These are phyloP conservation scores for Aspergillus hancockii DNA, from an alignment of 495 filamentous ascomycete genomes.

Conservation along the genomic window DNA sequence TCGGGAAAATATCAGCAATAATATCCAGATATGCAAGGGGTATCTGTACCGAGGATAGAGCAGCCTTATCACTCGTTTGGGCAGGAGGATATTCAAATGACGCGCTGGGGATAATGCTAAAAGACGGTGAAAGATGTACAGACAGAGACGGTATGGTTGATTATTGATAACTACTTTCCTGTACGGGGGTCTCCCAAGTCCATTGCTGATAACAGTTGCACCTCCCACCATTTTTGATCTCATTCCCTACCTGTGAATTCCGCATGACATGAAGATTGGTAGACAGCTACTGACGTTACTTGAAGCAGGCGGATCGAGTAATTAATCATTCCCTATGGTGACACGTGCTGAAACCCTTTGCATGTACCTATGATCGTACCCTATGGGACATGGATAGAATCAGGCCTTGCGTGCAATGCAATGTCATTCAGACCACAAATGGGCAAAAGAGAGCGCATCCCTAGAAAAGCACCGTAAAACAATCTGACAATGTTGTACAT, in stretches of 20 bases:
- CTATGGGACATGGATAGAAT: not conserved
- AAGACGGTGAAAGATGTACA: too few species aligned
- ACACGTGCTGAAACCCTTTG: not conserved
- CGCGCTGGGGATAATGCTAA: too few species aligned
- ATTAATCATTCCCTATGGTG: not conserved
- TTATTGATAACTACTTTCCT: too few species aligned
- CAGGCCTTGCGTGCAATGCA: not conserved
- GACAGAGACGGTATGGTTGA: too few species aligned
- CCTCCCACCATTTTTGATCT: too few species aligned
- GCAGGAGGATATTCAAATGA: too few species aligned
- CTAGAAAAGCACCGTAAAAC: not conserved
- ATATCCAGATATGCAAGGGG: not conserved
- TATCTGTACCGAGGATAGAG: not conserved
- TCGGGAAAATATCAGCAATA: not conserved
- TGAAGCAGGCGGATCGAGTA: not conserved
- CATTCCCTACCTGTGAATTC: not conserved
- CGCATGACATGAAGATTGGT: not conserved
- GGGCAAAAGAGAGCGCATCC: slow-evolving; percentile 12
- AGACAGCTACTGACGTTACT: not conserved
- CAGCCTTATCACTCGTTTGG: too few species aligned
- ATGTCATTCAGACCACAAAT: not conserved
- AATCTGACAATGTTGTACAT: slow-evolving; percentile 10
- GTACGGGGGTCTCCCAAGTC: too few species aligned
- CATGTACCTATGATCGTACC: not conserved
- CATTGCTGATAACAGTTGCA: too few species aligned